Evolutionary conservation across 495 filamentous ascomycete genomes (phyloP).

Genomic region (Elaphomyces granulatus): DNA sequence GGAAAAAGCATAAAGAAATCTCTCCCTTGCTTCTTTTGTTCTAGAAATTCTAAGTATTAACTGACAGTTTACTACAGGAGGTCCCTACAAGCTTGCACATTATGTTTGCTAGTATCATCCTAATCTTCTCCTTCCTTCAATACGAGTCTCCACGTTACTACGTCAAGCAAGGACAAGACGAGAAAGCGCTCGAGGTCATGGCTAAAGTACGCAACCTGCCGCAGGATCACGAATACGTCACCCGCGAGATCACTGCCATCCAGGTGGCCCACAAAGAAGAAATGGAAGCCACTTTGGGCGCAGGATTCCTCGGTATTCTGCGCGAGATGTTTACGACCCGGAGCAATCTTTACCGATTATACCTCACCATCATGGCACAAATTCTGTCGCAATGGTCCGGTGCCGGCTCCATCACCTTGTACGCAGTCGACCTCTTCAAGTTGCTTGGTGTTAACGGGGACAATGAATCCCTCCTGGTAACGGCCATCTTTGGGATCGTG

Average conservation of each 20-base stretch:
- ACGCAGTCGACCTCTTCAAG: slow-evolving; percentile 51
- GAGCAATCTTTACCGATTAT: slow-evolving; percentile 49
- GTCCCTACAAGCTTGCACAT: slow-evolving; percentile 58
- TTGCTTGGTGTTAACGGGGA: slow-evolving; percentile 47
- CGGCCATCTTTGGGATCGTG: slow-evolving; percentile 55
- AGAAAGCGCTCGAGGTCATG: slow-evolving; percentile 35
- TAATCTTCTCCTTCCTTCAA: slow-evolving; percentile 47
- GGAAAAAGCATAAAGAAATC: no score
- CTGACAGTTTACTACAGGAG: no score
- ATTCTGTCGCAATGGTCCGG: slow-evolving; percentile 58
- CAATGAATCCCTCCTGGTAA: slow-evolving; percentile 49
- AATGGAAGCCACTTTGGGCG: slow-evolving; percentile 43
- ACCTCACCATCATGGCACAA: slow-evolving; percentile 43
- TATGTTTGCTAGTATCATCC: slow-evolving; percentile 56
- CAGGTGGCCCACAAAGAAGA: slow-evolving; percentile 52
- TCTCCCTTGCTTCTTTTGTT: no score
- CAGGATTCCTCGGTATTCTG: slow-evolving; percentile 38
- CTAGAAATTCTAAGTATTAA: no score
- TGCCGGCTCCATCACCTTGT: slow-evolving; percentile 50
- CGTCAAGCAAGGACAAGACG: slow-evolving; percentile 39
- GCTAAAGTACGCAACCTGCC: slow-evolving; percentile 28
- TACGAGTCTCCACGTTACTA: slow-evolving; percentile 51
- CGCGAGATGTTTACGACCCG: slow-evolving; percentile 46
- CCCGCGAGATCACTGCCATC: slow-evolving; percentile 51
- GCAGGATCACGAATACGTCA: slow-evolving; percentile 28